Evolutionary conservation across 768 basidiomycete genomes (phyloP).

Genomic region (Kwoniella sp.): DNA sequence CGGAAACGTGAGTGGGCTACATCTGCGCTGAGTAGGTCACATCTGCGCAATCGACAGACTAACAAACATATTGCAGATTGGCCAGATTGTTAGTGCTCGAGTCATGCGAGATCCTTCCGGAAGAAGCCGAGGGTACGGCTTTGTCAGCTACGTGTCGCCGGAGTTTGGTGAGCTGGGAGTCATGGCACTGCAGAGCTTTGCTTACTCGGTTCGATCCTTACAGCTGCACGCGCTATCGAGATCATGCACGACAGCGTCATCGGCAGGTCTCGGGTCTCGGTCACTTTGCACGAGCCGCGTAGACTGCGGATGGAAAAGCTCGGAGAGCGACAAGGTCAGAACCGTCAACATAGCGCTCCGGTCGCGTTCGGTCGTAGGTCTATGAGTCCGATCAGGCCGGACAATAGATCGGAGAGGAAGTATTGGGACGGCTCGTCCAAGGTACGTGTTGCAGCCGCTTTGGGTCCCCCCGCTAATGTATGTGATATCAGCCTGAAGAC

Average conservation of each 20-base stretch:
- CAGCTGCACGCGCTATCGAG: conserved; percentile 29
- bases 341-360: conserved; percentile 6
- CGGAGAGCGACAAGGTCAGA: conserved; percentile 14
- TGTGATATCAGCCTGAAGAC: not conserved
- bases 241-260: conserved; percentile 24
- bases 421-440: not conserved
- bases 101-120: conserved; percentile 95
- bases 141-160: conserved; percentile 67
- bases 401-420: not conserved
- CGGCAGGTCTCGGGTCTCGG: conserved; percentile 23
- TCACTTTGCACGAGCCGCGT: conserved; percentile 37
- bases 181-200: not conserved
- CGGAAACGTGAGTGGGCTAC: conserved; percentile 17
- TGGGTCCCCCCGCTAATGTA: not conserved
- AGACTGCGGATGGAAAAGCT: conserved; percentile 38
- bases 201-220: too few species aligned
- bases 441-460: not conserved
- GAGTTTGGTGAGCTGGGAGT: conserved; percentile 31
- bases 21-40: not conserved
- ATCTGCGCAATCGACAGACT: too few species aligned
- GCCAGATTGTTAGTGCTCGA: conserved; percentile 34
- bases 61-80: too few species aligned
- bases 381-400: conserved; percentile 13
- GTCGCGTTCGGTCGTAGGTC: conserved; percentile 10
- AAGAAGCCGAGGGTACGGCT: conserved; percentile 90